These are phyloP conservation scores for Penicillium verhagenii DNA, from an alignment of 495 filamentous ascomycete species.

Conservation along the genomic window DNA sequence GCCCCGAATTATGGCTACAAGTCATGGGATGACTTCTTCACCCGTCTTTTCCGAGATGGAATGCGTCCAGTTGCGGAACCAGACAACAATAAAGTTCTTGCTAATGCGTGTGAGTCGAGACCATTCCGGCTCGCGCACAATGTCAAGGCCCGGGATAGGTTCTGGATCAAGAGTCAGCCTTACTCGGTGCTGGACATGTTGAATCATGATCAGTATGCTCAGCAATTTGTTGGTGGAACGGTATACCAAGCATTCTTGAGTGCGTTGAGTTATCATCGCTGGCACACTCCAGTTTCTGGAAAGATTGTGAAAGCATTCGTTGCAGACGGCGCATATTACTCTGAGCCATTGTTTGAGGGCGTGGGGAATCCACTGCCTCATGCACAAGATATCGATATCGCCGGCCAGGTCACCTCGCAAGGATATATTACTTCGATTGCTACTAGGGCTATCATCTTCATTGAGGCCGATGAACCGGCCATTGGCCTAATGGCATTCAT, in stretches of 20 bases:
- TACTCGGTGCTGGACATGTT: slow-evolving; percentile 67
- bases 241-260: slow-evolving; percentile 69
- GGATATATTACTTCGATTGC: slow-evolving; percentile 57
- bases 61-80: slow-evolving; percentile 59
- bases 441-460: slow-evolving; percentile 64
- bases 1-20: slow-evolving; percentile 52
- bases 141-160: slow-evolving; percentile 37
- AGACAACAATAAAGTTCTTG: slow-evolving; percentile 47
- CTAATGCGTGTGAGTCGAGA: slow-evolving; percentile 65
- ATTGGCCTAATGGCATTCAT: slow-evolving; percentile 68
- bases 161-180: slow-evolving; percentile 71
- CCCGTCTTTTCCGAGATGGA: slow-evolving; percentile 51
- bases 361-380: slow-evolving; percentile 35
- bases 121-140: slow-evolving; percentile 28
- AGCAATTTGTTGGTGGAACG: slow-evolving; percentile 57
- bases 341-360: slow-evolving; percentile 57
- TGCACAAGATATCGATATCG: slow-evolving; percentile 54
- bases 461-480: slow-evolving; percentile 64
- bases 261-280: slow-evolving; percentile 66
- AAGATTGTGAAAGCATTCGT: slow-evolving; percentile 54
- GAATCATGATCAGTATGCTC: slow-evolving; percentile 47
- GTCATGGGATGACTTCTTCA: slow-evolving; percentile 80
- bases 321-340: slow-evolving; percentile 65
- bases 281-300: slow-evolving; percentile 65
- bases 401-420: slow-evolving; percentile 63